A percentile compares a stretch with the other conserved stretches of the same genome.
These are phyloP conservation scores for Stromatinia cepivora DNA, from an alignment of 2,329 filamentous ascomycete genomes.

Conservation along the genomic window DNA sequence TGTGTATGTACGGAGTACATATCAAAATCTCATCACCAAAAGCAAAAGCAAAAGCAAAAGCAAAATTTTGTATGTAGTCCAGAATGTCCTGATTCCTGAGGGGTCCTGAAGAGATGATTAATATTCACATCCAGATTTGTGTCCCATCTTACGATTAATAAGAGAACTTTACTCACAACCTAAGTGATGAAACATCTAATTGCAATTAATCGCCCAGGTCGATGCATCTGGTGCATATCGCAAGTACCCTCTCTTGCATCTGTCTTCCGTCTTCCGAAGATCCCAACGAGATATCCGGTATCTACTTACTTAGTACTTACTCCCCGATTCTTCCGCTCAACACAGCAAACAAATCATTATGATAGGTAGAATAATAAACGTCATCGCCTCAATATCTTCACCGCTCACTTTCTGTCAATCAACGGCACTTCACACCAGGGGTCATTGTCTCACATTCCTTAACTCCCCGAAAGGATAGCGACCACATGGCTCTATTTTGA, in stretches of 20 bases:
- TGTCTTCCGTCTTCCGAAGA: neutral
- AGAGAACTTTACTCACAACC: neutral
- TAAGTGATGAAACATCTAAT: neutral
- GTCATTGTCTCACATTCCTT: conserved; percentile 15
- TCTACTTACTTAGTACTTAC: neutral
- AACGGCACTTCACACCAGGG: conserved; percentile 15
- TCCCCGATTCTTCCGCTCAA: neutral
- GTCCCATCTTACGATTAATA: neutral
- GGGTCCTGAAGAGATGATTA: neutral
- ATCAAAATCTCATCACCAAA: neutral
- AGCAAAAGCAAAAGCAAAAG: neutral
- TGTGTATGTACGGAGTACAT: neutral
- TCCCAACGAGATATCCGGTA: neutral
- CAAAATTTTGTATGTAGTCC: neutral
- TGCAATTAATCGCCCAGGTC: neutral
- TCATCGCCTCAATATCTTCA: neutral
- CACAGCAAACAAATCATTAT: neutral
- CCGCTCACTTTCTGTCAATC: conserved; percentile 15
- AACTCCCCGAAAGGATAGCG: neutral
- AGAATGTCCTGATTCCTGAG: neutral
- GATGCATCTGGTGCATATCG: neutral
- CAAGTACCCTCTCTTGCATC: too few relatives aligned
- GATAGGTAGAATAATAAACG: neutral
- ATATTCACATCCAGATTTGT: neutral
- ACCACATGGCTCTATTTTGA: conserved; percentile 9